Evolutionary conservation across 441 rosid species (phyloP), one percentile per base, ranked within the genome.

Genomic region (Gossypium davidsonii): DNA sequence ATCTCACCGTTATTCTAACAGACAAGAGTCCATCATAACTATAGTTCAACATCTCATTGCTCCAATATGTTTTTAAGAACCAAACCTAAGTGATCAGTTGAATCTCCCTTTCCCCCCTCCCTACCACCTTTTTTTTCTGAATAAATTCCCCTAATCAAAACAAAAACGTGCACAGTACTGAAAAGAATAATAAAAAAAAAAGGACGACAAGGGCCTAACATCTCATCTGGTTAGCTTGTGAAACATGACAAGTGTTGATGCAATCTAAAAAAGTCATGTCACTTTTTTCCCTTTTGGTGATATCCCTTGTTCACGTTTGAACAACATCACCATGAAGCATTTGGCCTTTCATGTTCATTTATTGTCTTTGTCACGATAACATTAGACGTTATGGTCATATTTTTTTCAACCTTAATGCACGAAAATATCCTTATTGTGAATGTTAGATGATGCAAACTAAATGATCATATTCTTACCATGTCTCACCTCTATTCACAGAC

Each of bases 401-500:
- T 10, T 44, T 44, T 44, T 11, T 21, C 49, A 10, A 44, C 14
- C 14, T 44, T 49, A 48, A 48, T 14, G 53, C 53, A 2, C 4
- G 17, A 28, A 28, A 28, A 28, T 3, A 28, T 28, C 31, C 31
- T 53, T 9, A 63, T 10, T 49, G 31, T 44, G 55, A 44, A 65
- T 63, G 69, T 42, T 42, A 14, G 21, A 52, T 46, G 20, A 46
- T 46, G 14, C 37, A 46, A 23, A 42, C 34, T 52, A 63, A 62
- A 10, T 28, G 62, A 26, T 73, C 77, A 69, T 52, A 53, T 9
- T 10, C 18, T 52, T 5, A 31, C 66, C 66, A 61, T 73, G 71
- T 68, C 70, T n/a, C 52, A 77, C 74, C n/a, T 9, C n/a, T 68
- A 17, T 34, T 71, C 18, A 37, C 8, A 17, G 42, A 48, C 57